Evolutionary conservation across 768 basidiomycete genomes (phyloP), one percentile per base, ranked within the genome.

Genomic region (Pleurotus sapidus): DNA sequence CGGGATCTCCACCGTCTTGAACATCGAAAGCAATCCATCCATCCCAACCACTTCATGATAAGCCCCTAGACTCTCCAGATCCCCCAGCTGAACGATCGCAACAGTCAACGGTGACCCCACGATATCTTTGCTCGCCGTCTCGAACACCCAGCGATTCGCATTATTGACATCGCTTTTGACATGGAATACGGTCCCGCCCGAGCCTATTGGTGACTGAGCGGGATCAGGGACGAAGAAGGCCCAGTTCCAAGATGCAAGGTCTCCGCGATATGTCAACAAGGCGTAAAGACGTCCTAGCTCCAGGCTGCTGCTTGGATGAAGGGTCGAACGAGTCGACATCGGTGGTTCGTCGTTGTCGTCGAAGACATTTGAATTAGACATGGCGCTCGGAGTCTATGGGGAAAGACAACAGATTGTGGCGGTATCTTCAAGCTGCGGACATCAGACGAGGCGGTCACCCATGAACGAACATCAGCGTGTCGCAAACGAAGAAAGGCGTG

Each of bases 231-330:
- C 70, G 66, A 73, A 79, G 62, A 81, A 81, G 4, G 75, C 73
- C 79, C 79, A 81, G 60, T 79, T 75, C 79, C 79, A 81, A 4
- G 75, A 70, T 18, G 76, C 76, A 34, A 77, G 73, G 59, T 81
- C 78, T 38, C 77, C 77, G 17, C 74, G 65, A 62, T 78, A 79
- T 34, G 70, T 71, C 57, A 80, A 72, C 60, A 78, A 72, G 9
- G 77, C 77, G 61, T 80, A 79, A 14, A 80, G 71, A 49, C 67
- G 67, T 49, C 74, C 69, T 5, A 67, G 59, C 63, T 77, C 77
- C 37, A 79, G 74, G 24, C 37, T 56, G 43, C 43, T 56, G 17
- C 30, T 40, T 12, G 55, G 55, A 46, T 56, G 55, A 20, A 56
- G 37, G 30, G 51, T 54, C 38, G 51, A 42, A 30, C 17, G 51